A percentile compares a stretch with the other conserved stretches of the same genome.
Evolutionary conservation across 805 yeast genomes (phyloP).

Genomic region (Candida sonorensis): DNA sequence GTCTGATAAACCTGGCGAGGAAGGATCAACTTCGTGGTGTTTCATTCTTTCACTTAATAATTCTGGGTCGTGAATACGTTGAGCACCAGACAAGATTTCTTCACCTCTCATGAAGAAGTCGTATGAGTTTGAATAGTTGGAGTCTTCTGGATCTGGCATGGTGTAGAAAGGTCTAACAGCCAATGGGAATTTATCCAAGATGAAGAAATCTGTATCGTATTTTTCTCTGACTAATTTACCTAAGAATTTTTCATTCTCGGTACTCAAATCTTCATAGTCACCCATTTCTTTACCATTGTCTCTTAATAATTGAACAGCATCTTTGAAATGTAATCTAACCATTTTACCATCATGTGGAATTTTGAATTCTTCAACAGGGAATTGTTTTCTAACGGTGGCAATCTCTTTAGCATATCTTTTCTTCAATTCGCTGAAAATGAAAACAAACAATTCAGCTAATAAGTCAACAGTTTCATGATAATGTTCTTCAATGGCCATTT

Average conservation of each 20-base stretch:
- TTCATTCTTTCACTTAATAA: constrained; percentile 76
- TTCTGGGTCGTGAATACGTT: constrained; percentile 93
- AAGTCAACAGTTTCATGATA: constrained; percentile 79
- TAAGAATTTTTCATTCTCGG: constrained; percentile 90
- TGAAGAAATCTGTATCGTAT: constrained; percentile 96
- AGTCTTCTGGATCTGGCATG: constrained; percentile 94
- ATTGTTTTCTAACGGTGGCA: constrained; percentile 85
- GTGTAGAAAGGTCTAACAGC: constrained; percentile 98
- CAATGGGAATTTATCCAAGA: constrained; percentile 96
- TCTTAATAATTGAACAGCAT: constrained; percentile 81
- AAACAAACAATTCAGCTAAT: constrained; percentile 63
- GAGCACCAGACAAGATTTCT: constrained; percentile 99
- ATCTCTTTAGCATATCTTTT: constrained; percentile 76
- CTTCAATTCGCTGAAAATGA: constrained; percentile 81
- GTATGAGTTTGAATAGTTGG: constrained; percentile 92
- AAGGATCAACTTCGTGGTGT: constrained; percentile 76
- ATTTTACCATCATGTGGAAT: constrained; percentile 91
- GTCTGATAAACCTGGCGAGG: constrained; percentile 76
- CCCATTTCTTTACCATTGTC: constrained; percentile 82
- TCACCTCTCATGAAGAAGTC: constrained; percentile 99
- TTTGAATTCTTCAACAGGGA: constrained; percentile 96
- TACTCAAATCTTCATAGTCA: constrained; percentile 82
- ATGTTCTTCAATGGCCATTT: constrained; percentile 97
- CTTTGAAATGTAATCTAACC: constrained; percentile 84
- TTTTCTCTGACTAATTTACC: constrained; percentile 90